Percentiles rank a stretch among this genome's conserved stretches.
Conservation (phyloP, 2,329 filamentous ascomycete genomes). For the Aspergillus tubingensis region DNA sequence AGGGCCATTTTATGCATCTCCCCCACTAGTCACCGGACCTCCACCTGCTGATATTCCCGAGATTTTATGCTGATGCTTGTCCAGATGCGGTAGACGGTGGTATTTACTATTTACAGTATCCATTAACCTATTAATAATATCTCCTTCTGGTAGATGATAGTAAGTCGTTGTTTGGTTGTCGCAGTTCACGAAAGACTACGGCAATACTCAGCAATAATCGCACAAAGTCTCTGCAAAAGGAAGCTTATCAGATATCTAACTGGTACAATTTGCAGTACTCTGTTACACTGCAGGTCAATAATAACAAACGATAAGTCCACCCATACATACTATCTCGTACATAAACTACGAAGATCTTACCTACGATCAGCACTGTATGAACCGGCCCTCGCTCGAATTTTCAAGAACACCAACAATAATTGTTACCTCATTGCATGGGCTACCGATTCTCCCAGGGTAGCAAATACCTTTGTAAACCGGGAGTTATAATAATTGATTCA, state of each 20-base stretch:
- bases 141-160: too few species aligned
- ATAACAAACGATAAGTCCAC: background rate
- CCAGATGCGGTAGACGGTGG: too few species aligned
- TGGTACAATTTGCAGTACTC: background rate
- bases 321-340: too few species aligned
- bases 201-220: too few species aligned
- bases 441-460: background rate
- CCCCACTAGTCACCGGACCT: background rate
- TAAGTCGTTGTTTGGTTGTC: too few species aligned
- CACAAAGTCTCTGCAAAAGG: background rate
- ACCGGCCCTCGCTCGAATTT: background rate
- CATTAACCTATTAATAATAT: too few species aligned
- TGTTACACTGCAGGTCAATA: background rate
- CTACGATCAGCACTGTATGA: too few species aligned
- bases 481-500: background rate
- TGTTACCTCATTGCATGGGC: background rate
- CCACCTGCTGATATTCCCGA: background rate
- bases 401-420: background rate
- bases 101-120: too few species aligned
- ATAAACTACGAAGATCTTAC: too few species aligned
- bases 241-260: background rate
- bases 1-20: constrained; percentile 14
- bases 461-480: background rate
- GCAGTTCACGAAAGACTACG: too few species aligned
- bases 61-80: background rate